Base-by-base conservation (phyloP, 768 basidiomycete genomes). In the Hygrophoropsis aurantiaca region DNA sequence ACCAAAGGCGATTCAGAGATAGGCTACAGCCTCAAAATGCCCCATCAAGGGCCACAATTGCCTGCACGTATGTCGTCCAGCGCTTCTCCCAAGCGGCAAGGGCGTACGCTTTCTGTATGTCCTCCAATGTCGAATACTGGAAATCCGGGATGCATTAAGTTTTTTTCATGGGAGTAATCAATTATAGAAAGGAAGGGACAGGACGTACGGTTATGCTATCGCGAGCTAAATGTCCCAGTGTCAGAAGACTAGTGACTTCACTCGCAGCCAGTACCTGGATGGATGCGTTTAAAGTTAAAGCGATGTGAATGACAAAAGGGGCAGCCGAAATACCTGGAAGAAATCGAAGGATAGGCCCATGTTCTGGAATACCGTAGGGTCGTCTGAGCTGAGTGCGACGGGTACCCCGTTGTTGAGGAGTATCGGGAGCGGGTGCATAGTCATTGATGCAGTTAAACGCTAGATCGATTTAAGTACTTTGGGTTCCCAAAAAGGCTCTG, bases 261-360 rank as follows among this genome's bases (percentile, higher is more conserved):
- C 83, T 86, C 1, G 81, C 70, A 18, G 79, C 82, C n/a, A 89
- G 62, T 25, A 88, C 82, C 80, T 81, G n/a, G 35, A 18, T 23
- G 20, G 23, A 19, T 3, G 6, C 32, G 24, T 21, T 15, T 52
- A 26, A 43, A 11, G 33, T 39, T 15, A 25, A 36, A 4, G 8
- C 13, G 7, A 30, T 30, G 27, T 13, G 7, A 6, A 30, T 30
- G 6, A 7, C 27, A 7, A 13, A 13, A 13, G 27, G 7, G 7
- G 27, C 27, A 13, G 27, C 40, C 5, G 9, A 7, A n/a, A 49
- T 53, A 81, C 86, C 72, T 90, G 88, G 63, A 77, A 90, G 61
- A 82, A 90, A 64, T 90, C 88, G 58, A 78, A 90, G 0, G 84
- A 82, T 5, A 90, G 70, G 0, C 87, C 87, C 79, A 84, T 81